A percentile compares a stretch with the other conserved stretches of the same genome.
Evolutionary conservation across 805 yeast species (phyloP).

Genomic region (Spathaspora sp.): DNA sequence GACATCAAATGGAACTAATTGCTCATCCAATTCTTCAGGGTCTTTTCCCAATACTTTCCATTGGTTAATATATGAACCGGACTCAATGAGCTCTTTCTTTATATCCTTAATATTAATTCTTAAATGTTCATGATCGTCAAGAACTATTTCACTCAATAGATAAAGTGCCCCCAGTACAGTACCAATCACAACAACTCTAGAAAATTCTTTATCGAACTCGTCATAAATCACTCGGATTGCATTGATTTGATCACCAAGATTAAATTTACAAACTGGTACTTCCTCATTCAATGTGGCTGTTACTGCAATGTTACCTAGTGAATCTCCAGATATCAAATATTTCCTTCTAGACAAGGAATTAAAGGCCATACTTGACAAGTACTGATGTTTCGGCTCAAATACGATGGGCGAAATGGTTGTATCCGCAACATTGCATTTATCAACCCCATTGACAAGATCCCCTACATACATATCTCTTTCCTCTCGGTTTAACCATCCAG

Average conservation of each 20-base stretch:
- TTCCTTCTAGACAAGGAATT: neutral
- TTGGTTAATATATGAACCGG: neutral
- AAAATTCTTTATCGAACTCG: neutral
- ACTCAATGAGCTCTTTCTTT: neutral
- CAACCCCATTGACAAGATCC: neutral
- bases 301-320: constrained; percentile 3
- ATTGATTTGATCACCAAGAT: constrained; percentile 7
- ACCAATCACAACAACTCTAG: constrained; percentile 1
- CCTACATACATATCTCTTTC: neutral
- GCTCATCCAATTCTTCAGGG: neutral
- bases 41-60: neutral
- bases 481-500: no score
- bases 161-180: constrained; percentile 10
- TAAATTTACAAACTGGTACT: neutral
- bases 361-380: neutral
- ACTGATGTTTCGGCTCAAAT: neutral
- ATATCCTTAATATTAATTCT: neutral
- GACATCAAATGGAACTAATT: neutral
- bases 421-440: neutral
- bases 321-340: constrained; percentile 5
- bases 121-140: neutral
- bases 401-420: neutral
- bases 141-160: constrained; percentile 1
- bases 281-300: neutral
- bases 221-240: neutral